These are phyloP conservation scores for Macrolepiota fuliginosa DNA, from an alignment of 768 basidiomycete genomes.

Conservation along the genomic window DNA sequence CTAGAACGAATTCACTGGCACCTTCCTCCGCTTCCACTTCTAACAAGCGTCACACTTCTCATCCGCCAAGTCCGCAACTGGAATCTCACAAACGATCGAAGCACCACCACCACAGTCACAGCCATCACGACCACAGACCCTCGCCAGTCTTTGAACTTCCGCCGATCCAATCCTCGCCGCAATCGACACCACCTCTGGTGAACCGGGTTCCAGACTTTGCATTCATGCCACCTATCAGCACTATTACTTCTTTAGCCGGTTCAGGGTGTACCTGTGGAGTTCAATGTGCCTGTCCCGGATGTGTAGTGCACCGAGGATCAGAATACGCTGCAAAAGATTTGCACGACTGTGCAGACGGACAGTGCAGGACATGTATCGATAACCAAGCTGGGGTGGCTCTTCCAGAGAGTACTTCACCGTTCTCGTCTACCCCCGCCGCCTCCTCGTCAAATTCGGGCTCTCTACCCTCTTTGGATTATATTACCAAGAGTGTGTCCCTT, in stretches of 20 bases:
- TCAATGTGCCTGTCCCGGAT: conserved; percentile 71
- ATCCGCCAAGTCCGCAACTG: conserved; percentile 27
- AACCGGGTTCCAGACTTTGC: conserved; percentile 45
- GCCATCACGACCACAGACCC: conserved; percentile 14
- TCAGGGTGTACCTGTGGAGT: conserved; percentile 74
- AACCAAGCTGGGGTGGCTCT: conserved; percentile 41
- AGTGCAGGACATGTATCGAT: conserved; percentile 65
- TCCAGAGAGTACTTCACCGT: conserved; percentile 23
- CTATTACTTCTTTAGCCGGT: conserved; percentile 56
- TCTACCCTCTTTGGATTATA: conserved; percentile 5
- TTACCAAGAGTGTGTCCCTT: conserved; percentile 26
- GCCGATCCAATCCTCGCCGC: conserved; percentile 38
- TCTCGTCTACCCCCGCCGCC: conserved; percentile 12
- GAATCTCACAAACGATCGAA: conserved; percentile 32
- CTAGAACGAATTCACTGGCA: background rate
- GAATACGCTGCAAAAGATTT: conserved; percentile 45
- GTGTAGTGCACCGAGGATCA: conserved; percentile 62
- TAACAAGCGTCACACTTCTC: conserved; percentile 23
- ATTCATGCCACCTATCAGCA: conserved; percentile 59
- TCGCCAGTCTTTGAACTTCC: conserved; percentile 41
- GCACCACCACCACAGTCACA: conserved; percentile 16
- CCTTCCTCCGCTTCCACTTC: background rate
- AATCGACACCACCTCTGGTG: conserved; percentile 22
- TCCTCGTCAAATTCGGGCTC: background rate
- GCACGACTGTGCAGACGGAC: conserved; percentile 43